Conservation (phyloP, 768 basidiomycete genomes). For the Nidula microcarpa region DNA sequence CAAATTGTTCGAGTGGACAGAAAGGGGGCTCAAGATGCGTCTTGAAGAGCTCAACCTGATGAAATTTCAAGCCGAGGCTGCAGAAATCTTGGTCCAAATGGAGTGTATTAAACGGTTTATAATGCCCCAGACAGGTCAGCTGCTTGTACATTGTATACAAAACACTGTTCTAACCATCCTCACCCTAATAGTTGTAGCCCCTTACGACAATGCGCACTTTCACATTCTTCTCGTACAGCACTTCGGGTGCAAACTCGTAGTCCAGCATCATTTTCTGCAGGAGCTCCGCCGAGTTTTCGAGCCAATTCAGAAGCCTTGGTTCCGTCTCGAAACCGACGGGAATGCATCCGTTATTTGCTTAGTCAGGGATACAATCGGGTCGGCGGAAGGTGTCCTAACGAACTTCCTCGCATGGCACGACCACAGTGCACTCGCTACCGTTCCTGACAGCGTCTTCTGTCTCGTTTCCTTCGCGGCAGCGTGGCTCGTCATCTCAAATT, state of each 20-base stretch:
- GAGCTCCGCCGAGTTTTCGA: slow-evolving; percentile 12
- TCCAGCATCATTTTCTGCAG: slow-evolving; percentile 4
- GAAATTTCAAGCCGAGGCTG: slow-evolving; percentile 28
- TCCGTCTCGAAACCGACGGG: slow-evolving; percentile 24
- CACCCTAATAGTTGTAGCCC: slow-evolving; percentile 29
- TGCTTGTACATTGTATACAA: background rate
- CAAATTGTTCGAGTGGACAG: slow-evolving; percentile 28
- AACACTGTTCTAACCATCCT: background rate
- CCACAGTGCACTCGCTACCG: slow-evolving; percentile 28
- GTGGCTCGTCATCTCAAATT: slow-evolving; percentile 39
- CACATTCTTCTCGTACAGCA: slow-evolving; percentile 36
- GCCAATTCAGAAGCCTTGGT: slow-evolving; percentile 22
- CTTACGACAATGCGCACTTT: slow-evolving; percentile 38
- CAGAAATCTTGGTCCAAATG: slow-evolving; percentile 25
- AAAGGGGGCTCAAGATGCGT: slow-evolving; percentile 24
- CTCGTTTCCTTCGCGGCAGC: slow-evolving; percentile 41
- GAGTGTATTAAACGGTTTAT: slow-evolving; percentile 32
- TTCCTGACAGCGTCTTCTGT: slow-evolving; percentile 36
- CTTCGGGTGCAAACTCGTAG: slow-evolving; percentile 35
- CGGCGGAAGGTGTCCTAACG: slow-evolving; percentile 34
- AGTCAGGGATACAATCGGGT: slow-evolving; percentile 30
- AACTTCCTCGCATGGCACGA: slow-evolving; percentile 28
- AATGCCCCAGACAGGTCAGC: slow-evolving; percentile 30
- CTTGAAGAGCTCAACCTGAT: slow-evolving; percentile 21
- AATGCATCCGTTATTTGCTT: slow-evolving; percentile 25